Evolutionary conservation across 352 stramenopile genomes (phyloP).

Genomic region (Phytophthora ohioensis): DNA sequence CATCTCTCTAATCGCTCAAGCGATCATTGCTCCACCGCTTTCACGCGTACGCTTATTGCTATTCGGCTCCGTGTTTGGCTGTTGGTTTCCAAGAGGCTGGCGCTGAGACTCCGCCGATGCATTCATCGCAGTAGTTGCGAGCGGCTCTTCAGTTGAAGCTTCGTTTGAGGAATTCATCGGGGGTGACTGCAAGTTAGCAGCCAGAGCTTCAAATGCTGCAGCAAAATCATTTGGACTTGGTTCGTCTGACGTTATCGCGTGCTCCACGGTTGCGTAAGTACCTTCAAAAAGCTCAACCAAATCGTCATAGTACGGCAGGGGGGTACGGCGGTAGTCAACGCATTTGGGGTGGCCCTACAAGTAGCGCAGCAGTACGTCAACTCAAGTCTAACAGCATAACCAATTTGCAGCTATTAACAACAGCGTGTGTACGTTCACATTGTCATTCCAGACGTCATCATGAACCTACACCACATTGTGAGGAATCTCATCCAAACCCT

Average conservation of each 20-base stretch:
- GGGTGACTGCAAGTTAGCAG: not conserved
- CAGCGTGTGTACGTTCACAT: not conserved
- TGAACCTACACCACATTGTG: conserved; percentile 5
- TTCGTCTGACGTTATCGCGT: not conserved
- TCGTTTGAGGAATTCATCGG: too few relatives aligned
- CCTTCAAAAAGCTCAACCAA: conserved; percentile 4
- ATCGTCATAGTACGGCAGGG: conserved; percentile 1
- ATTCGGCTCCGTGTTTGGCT: too few relatives aligned
- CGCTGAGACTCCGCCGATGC: too few relatives aligned
- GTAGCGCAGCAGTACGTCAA: not conserved
- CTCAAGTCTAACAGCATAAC: too few relatives aligned
- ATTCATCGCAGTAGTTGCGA: too few relatives aligned
- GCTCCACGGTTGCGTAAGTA: not conserved
- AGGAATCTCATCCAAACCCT: conserved; percentile 7
- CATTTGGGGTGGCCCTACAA: not conserved
- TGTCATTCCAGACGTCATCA: conserved; percentile 8
- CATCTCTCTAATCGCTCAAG: not conserved
- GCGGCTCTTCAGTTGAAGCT: too few relatives aligned
- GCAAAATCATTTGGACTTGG: not conserved
- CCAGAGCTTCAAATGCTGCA: not conserved
- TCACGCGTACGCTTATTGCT: not conserved
- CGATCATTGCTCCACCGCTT: not conserved
- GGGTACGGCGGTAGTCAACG: not conserved
- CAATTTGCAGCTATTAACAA: too few relatives aligned
- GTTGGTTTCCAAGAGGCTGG: too few relatives aligned